Evolutionary conservation across 1,284 basidiomycete species (phyloP), one percentile per base, ranked within the genome.

Genomic region (Tilletia caries): DNA sequence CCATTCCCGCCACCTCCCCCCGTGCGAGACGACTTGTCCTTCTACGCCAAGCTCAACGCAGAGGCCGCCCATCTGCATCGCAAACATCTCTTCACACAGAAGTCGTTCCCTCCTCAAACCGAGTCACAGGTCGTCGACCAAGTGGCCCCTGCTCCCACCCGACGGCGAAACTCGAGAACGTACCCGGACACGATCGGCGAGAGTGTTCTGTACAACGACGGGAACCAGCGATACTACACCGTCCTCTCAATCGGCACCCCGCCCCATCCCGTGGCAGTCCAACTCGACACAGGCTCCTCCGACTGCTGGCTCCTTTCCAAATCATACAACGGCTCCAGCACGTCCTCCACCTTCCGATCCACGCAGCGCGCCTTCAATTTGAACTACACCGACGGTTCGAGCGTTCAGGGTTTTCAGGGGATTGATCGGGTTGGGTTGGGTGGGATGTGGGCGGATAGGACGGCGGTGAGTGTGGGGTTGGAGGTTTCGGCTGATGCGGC

Each of bases 311-410:
- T 94, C 3, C 88, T 88, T 34, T 83, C 81, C 29, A 70, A 68
- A 3, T 73, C 77, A 15, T 76, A 78, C 67, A 65, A 73, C 15
- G 72, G 72, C 18, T 73, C 71, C 15, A 66, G 65, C 41, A 79
- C 76, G 4, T 62, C 58, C 29, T 10, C 18, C 13, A 34, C 58
- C 13, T 62, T 62, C 4, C 2, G 3, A 20, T n/a, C 58, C 23
- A 62, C 58, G 0, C 10, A 23, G 1, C 58, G 33, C 32, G 46
- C 86, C 0, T 96, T 96, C 83, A 77, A 84, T 8, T 91, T 95
- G 68, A 87, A 87, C 1, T 98, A 97, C 76, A 94, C 92, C 34
- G 90, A 88, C 52, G 95, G 94, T 4, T 84, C 87, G 1, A 62
- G 32, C 64, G 93, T 91, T 0, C 80, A 85, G 0, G 95, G 95